Evolutionary conservation across 208 protist genomes (phyloP).

Genomic region (Borovskyia barvae): DNA sequence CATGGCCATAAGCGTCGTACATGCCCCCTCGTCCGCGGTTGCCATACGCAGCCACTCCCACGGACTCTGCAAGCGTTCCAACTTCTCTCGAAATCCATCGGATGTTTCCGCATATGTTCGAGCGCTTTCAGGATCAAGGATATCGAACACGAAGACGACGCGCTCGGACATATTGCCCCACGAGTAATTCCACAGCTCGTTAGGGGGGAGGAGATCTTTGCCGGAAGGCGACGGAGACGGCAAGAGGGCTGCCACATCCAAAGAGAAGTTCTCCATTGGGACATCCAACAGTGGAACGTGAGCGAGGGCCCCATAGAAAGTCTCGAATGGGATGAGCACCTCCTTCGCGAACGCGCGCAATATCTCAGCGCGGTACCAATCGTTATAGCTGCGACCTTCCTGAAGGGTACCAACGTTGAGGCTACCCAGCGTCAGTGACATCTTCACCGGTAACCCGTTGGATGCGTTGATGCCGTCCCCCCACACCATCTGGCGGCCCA

Average conservation of each 20-base stretch:
- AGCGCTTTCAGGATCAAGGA: conserved; percentile 12
- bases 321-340: conserved; percentile 21
- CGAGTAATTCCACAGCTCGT: conserved; percentile 17
- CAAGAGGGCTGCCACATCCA: no score
- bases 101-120: conserved; percentile 3
- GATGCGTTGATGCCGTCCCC: conserved; percentile 3
- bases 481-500: conserved; percentile 21
- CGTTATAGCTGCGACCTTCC: conserved; percentile 2
- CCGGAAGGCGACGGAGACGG: no score
- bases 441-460: conserved; percentile 5
- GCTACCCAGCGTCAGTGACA: conserved; percentile 4
- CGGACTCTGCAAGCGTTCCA: conserved; percentile 13
- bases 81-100: conserved; percentile 19
- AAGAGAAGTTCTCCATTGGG: no score
- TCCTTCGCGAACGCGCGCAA: conserved; percentile 12
- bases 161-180: conserved; percentile 31
- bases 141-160: conserved; percentile 19
- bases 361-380: conserved; percentile 15
- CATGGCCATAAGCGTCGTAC: conserved; percentile 20
- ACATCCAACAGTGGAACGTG: no score
- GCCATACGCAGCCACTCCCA: conserved; percentile 20
- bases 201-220: not conserved
- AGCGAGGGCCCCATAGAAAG: conserved; percentile 3
- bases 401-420: not conserved
- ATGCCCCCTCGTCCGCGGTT: conserved; percentile 10